Evolutionary conservation across 2,329 filamentous ascomycete genomes (phyloP), one percentile per base, ranked within the genome.

Genomic region (Trichoderma brevicompactum): DNA sequence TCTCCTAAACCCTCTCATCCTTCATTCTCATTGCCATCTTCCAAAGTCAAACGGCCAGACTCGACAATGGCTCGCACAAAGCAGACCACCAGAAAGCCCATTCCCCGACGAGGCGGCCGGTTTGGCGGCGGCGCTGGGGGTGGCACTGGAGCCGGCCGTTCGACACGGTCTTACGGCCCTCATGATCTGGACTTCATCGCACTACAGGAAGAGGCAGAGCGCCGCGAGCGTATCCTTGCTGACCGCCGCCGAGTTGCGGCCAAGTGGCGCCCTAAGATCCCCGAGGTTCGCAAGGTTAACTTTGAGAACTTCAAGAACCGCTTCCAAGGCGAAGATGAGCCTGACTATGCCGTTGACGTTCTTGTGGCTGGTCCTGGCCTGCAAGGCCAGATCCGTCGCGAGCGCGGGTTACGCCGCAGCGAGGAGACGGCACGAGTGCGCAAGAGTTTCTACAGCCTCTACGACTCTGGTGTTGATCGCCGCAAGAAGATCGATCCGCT

Each of bases 291-390:
- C 55, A 78, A 75, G 66, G 74, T 79, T 62, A 77, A 79, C 70
- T 80, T 80, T 63, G 78, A 80, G 67, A 74, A 77, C 68, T 81
- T 79, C 72, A 81, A 80, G 70, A 81, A 81, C 67, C 73, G 77
- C 60, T 79, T 77, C 67, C 70, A 76, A 12, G 72, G 71, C 10
- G 52, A 75, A 12, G 72, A 77, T 1, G 72, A 78, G 66, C 74
- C 71, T 28, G 73, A 76, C n/a, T 77, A 79, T 64, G 76, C 76
- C 40, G 72, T 81, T 19, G 79, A 81, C 2, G 78, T 79, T 15
- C 73, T 81, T 5, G 72, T 79, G 71, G 72, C 69, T 7, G 76
- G 76, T 0, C 64, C 74, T 2, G 72, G 74, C 4, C 69, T 78
- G 5, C 74, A 77, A 48, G 73, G 69, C 5, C 77, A 82, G 67